phyloP scores from a whole-genome alignment of 768 basidiomycete species.

The Clitopilus passeckerianus region DNA sequence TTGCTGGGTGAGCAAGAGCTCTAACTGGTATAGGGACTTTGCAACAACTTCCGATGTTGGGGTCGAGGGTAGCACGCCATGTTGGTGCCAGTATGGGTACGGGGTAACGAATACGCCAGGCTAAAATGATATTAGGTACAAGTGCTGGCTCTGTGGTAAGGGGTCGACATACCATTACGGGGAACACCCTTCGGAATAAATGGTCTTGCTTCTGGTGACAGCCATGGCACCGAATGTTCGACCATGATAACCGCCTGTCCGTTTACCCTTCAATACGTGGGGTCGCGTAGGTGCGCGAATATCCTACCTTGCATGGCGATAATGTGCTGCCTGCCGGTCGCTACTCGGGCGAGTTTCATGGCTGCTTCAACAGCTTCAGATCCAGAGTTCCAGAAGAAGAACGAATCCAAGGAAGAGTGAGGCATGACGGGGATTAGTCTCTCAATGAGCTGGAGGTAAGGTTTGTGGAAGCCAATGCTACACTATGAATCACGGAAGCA shows the following conservation, averaged over 20 bases:
- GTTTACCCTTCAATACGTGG: neutral
- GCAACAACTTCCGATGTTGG: conserved; percentile 52
- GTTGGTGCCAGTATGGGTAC: conserved; percentile 93
- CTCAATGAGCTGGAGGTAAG: conserved; percentile 85
- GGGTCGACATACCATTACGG: conserved; percentile 66
- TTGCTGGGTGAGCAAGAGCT: conserved; percentile 73
- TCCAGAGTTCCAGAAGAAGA: conserved; percentile 98
- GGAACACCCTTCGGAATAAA: conserved; percentile 78
- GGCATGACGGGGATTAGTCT: conserved; percentile 87
- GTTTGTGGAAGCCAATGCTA: conserved; percentile 83
- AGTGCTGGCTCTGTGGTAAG: neutral
- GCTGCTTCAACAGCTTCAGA: conserved; percentile 90
- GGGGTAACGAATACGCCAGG: conserved; percentile 79
- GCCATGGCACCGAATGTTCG: conserved; percentile 93
- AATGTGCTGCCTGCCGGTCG: conserved; percentile 82
- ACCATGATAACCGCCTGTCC: conserved; percentile 77
- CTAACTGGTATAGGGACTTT: conserved; percentile 73
- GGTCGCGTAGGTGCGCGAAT: neutral
- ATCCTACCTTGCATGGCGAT: conserved; percentile 80
- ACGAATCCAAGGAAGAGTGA: conserved; percentile 83
- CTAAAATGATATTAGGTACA: conserved; percentile 29
- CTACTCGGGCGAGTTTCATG: conserved; percentile 77
- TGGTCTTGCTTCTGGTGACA: conserved; percentile 89
- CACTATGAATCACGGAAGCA: conserved; percentile 41
- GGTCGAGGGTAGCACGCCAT: conserved; percentile 52